Percentiles rank a stretch among this genome's conserved stretches.
These are phyloP conservation scores for Lentinus polychrous DNA, from an alignment of 1,284 basidiomycete species.

Conservation along the genomic window DNA sequence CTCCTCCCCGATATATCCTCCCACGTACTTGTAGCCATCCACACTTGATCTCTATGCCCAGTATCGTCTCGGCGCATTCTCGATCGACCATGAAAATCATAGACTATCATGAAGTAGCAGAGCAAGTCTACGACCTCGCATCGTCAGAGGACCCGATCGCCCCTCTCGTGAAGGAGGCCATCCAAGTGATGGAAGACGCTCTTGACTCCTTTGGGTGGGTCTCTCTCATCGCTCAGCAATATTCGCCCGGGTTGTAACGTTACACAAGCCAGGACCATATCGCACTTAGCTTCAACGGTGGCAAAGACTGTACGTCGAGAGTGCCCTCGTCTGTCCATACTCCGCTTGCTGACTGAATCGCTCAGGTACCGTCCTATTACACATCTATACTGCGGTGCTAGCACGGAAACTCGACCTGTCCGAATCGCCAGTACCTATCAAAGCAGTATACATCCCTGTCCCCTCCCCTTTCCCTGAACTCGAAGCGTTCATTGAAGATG, in stretches of 20 bases:
- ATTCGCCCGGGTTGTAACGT: conserved; percentile 2
- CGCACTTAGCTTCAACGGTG: conserved; percentile 94
- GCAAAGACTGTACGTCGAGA: conserved; percentile 87
- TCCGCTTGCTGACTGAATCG: not conserved
- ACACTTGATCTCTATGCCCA: too few species aligned
- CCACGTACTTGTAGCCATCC: too few species aligned
- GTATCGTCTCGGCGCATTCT: not conserved
- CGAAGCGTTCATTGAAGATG: conserved; percentile 77
- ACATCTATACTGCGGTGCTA: conserved; percentile 77
- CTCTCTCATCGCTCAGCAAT: conserved; percentile 7
- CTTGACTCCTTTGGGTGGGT: conserved; percentile 75
- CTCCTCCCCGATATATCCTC: too few species aligned
- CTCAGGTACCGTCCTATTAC: conserved; percentile 88
- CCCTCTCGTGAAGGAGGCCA: conserved; percentile 62
- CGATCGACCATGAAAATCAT: conserved; percentile 14
- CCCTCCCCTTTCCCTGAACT: conserved; percentile 83
- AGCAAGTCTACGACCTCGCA: conserved; percentile 56
- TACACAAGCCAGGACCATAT: conserved; percentile 51
- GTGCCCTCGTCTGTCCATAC: not conserved
- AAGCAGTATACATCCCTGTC: conserved; percentile 85
- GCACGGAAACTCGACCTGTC: conserved; percentile 32
- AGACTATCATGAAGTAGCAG: conserved; percentile 32
- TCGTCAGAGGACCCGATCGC: conserved; percentile 48
- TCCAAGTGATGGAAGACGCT: conserved; percentile 72
- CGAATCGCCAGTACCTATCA: conserved; percentile 46